These are phyloP conservation scores for Volutella citrinella DNA, from an alignment of 2,329 filamentous ascomycete genomes.

Conservation along the genomic window DNA sequence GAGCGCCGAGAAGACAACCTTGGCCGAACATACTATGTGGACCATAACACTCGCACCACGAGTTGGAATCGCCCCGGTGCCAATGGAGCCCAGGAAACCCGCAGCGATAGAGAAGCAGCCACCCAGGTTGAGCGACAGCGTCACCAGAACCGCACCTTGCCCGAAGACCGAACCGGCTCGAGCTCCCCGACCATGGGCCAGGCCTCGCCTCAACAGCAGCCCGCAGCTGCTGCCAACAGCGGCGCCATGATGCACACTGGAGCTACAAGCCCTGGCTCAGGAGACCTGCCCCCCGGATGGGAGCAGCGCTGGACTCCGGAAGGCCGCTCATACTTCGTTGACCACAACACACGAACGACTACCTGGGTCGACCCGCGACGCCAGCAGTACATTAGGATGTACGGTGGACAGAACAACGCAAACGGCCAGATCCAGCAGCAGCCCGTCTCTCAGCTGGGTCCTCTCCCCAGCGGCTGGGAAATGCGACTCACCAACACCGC, in stretches of 20 bases:
- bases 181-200: slow-evolving; percentile 76
- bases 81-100: slow-evolving; percentile 67
- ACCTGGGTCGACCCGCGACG: slow-evolving; percentile 97
- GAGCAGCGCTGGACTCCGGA: slow-evolving; percentile 95
- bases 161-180: slow-evolving; percentile 90
- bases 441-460: slow-evolving; percentile 93
- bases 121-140: slow-evolving; percentile 90
- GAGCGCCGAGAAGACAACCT: slow-evolving; percentile 93
- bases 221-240: slow-evolving; percentile 38
- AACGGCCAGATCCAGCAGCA: slow-evolving; percentile 93
- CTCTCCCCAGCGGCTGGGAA: slow-evolving; percentile 96
- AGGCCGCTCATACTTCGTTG: slow-evolving; percentile 93
- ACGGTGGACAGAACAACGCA: slow-evolving; percentile 79
- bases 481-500: slow-evolving; percentile 99
- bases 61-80: slow-evolving; percentile 91
- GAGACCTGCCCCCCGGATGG: slow-evolving; percentile 93
- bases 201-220: slow-evolving; percentile 45
- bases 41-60: slow-evolving; percentile 94
- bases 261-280: slow-evolving; percentile 85
- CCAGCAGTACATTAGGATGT: slow-evolving; percentile 98
- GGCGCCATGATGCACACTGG: slow-evolving; percentile 93
- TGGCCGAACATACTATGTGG: slow-evolving; percentile 95
- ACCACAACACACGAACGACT: slow-evolving; percentile 96
- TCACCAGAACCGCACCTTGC: slow-evolving; percentile 92
- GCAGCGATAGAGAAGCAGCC: slow-evolving; percentile 80